Conservation (phyloP, 192 early-diverging fungal species). For the Coemansia sp. region DNA sequence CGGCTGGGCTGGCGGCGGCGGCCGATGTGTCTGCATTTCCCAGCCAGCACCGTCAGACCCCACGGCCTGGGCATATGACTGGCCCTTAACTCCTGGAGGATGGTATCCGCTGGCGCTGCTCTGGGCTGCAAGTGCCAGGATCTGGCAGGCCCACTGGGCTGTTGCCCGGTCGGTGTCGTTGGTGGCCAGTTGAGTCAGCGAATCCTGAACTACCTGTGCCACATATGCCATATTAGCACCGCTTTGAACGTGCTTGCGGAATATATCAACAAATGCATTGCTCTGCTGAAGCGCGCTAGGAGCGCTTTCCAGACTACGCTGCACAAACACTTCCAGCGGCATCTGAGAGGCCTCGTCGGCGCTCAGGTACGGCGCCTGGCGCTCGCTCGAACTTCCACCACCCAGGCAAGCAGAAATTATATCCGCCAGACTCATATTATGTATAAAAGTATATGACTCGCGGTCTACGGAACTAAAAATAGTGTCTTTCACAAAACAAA, state of each 20-base stretch:
- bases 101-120: constrained; percentile 16
- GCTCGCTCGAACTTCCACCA: constrained; percentile 3
- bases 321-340: constrained; percentile 47
- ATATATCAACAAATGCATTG: constrained; percentile 39
- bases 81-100: constrained; percentile 20
- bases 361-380: constrained; percentile 43
- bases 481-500: too few relatives aligned
- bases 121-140: constrained; percentile 30
- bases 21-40: constrained; percentile 23
- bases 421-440: constrained; percentile 33
- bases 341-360: constrained; percentile 47
- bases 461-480: too few relatives aligned
- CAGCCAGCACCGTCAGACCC: constrained; percentile 24
- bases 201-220: constrained; percentile 27
- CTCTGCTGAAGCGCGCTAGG: constrained; percentile 38
- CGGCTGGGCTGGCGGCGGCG: constrained; percentile 10
- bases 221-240: constrained; percentile 21
- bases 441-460: not conserved
- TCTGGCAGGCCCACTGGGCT: constrained; percentile 44
- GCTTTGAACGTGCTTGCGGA: constrained; percentile 35
- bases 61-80: constrained; percentile 30
- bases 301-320: constrained; percentile 46
- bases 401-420: constrained; percentile 39
- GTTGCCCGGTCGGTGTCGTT: constrained; percentile 34
- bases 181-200: constrained; percentile 31